phyloP scores from a whole-genome alignment of 108 stramenopile genomes.

The Cyclotella atomus region DNA sequence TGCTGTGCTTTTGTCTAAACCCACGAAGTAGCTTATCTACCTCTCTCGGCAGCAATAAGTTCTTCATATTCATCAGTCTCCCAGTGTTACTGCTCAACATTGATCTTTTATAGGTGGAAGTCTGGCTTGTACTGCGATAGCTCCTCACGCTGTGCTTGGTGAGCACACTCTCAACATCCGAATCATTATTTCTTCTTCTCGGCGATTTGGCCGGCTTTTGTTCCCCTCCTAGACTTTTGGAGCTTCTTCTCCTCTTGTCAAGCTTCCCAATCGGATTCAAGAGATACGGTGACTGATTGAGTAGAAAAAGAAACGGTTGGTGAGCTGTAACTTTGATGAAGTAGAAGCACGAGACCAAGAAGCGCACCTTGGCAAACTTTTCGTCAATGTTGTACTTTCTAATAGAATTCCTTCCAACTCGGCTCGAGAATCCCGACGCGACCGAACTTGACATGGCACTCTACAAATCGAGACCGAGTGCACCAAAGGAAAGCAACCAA shows the following conservation, averaged over 20 bases:
- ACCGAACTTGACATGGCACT: constrained; percentile 23
- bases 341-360: too few species aligned
- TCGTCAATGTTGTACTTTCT: constrained; percentile 27
- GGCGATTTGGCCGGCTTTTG: constrained; percentile 12
- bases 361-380: neutral
- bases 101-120: neutral
- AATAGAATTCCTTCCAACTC: constrained; percentile 15
- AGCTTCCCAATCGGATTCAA: constrained; percentile 27
- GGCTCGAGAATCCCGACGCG: constrained; percentile 16
- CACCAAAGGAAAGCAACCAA: too few species aligned
- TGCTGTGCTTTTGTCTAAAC: constrained; percentile 38
- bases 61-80: constrained; percentile 22
- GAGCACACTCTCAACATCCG: constrained; percentile 30
- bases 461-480: too few species aligned
- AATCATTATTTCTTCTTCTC: constrained; percentile 8
- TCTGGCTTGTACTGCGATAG: constrained; percentile 16
- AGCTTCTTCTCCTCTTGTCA: constrained; percentile 8
- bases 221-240: neutral
- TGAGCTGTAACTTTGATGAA: constrained; percentile 5
- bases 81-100: constrained; percentile 4
- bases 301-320: too few species aligned
- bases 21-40: constrained; percentile 29
- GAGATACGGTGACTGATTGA: constrained; percentile 37
- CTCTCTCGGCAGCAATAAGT: constrained; percentile 33
- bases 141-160: constrained; percentile 24